Base-by-base conservation (phyloP, 345 rosid genomes). In the Syzygium jambos region DNA sequence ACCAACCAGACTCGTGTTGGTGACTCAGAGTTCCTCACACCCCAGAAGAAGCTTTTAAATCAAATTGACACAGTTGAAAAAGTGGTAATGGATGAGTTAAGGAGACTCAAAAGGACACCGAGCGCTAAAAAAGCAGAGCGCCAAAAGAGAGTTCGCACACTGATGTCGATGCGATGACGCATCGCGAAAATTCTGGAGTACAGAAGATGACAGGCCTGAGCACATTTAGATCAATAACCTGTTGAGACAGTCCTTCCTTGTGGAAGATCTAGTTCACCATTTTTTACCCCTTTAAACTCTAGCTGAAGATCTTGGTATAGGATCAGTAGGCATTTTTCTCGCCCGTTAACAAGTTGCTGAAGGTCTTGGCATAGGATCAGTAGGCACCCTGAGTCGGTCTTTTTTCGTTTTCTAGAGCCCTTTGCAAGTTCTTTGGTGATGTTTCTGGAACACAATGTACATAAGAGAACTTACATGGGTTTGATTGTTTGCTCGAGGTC, bases 31-130 rank as follows among this genome's bases (percentile, higher is more conserved):
- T 89, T 89, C 88, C 87, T 95, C 84, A 98, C 99, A n/a, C 99
- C 98, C 1, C 96, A 98, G 91, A 98, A 93, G 92, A 98, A 95
- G 77, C 95, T 98, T 10, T 89, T 96, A 87, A 90, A 94, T 88
- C 93, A 98, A 51, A 95, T 98, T 34, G 99, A 98, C 90, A 89
- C 89, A n/a, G 96, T 96, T 9, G 96, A 93, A 92, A 93, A 94
- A 85, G 94, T 90, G 43, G 98, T 98, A 51, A 93, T 91, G 96
- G 95, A 93, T 84, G 98, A 95, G 86, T 87, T 96, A 85, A 90
- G 89, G 87, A 96, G 91, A 65, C 80, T 98, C 85, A 94, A 94
- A 90, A 92, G 92, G 92, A 98, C 96, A 19, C 97, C 98, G 6
- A 90, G 57, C 6, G 98, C 99, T 0, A 95, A 90, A 88, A 93